Evolutionary conservation across 169 alveolate genomes (phyloP), one percentile per base, ranked within the genome.

Genomic region (Neospora caninum): DNA sequence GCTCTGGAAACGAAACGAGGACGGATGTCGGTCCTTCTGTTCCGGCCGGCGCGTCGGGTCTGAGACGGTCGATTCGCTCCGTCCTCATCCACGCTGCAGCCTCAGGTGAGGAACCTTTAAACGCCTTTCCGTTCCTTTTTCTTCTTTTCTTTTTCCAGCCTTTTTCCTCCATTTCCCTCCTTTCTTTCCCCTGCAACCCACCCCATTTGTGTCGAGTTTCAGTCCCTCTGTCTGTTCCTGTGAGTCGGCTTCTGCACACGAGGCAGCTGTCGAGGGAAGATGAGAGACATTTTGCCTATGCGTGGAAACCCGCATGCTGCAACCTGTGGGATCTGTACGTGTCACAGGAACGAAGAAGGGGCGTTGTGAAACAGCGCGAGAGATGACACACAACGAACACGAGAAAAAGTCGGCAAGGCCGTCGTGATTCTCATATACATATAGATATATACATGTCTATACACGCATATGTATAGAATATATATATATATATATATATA

Each of bases 51-150:
- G 73, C 73, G 31, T 64, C 73, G 4, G 73, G 73, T 9, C 73
- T 7, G 31, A 16, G 73, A 1, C 73, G 10, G 42, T 43, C 43
- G 27, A n/a, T 78, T n/a, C 86, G 86, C 86, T 78, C 86, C 31
- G 42, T 78, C 20, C n/a, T 78, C 49, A 78, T 78, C 39, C 86
- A 78, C n/a, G 86, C 86, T 36, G 86, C 86, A 16, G 86, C 86
- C 42, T 78, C 86, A 78, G 86, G 86, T n/a, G 9, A 78, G 73
- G 13, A 13, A 7, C 58, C 4, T 49, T 49, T 49, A 4, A 7
- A 7, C 58, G 4, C 13, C 58, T 49, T 7, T 49, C 58, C 13
- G 4, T 49, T 34, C 88, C 53, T 34, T 34, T 34, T 34, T 80
- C 88, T 80, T 80, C 88, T 34, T 80, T 80, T 80, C 88, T 38